Base-by-base conservation (phyloP, 352 stramenopile genomes). In the Aphanomyces cochlioides region DNA sequence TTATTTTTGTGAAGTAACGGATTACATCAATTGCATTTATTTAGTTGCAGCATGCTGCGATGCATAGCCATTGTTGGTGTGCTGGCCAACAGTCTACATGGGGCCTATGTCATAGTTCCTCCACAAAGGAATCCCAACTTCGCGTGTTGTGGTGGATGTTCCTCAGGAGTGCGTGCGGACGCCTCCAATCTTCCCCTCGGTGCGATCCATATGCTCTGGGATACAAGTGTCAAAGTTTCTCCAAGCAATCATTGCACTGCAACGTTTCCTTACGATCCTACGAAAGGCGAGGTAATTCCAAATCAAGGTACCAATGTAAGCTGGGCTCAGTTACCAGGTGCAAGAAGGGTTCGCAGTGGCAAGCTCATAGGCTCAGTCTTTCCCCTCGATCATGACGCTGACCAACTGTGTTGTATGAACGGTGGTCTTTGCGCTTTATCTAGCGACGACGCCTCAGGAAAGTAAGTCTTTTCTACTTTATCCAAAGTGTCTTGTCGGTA, bases 381-480 rank as follows among this genome's bases (percentile, higher is more conserved):
- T 41, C 82, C 84, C 15, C 86, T 88, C 63, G 82, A 90, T 73
- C 84, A 92, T 59, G 84, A 90, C 69, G 85, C 80, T 56, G 84
- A 90, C 67, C 74, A 71, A 56, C 67, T 85, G 36, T 92, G 84
- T 72, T 92, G 84, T 58, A 78, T 90, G 45, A 83, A 92, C 53
- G 74, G 81, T 3, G 84, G 84, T 0, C 57, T 69, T 7, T 92
- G 84, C 36, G 73, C 71, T 2, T 57, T 75, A 5, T 66, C 76
- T 0, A 79, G 85, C 34, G 82, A 90, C 77, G 81, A 92, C 64
- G 84, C 82, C 1, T 81, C 77, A 0, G 82, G 84, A 8, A 81
- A 78, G 36, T 68, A 68, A 6, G 21, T 64, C 13, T 38, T 17
- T 61, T 5, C 7, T 50, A 59, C 4, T 64, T 19, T n/a, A 4